These are phyloP conservation scores for Solanum hybrid DNA, from an alignment of 305 asterid genomes.

Conservation along the genomic window DNA sequence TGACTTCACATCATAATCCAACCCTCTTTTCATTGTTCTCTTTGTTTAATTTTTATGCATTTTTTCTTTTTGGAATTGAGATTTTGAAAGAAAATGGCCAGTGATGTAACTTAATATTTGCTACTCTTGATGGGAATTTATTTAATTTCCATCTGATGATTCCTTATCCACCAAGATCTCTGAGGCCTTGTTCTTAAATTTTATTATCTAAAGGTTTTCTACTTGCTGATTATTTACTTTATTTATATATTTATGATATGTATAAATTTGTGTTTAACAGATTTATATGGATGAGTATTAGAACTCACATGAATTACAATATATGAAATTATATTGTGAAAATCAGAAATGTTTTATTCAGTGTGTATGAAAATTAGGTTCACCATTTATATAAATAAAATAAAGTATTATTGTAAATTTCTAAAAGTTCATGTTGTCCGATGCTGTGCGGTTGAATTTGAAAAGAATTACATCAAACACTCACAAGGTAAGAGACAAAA, in stretches of 20 bases:
- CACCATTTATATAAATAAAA: background rate
- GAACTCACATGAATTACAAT: too few species aligned
- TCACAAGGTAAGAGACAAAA: too few species aligned
- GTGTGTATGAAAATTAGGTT: background rate
- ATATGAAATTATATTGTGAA: background rate
- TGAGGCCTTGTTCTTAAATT: conserved; percentile 26
- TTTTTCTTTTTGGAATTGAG: background rate
- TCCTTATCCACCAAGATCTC: conserved; percentile 70
- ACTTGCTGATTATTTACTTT: background rate
- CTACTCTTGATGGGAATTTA: conserved; percentile 61
- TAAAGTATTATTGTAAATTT: background rate
- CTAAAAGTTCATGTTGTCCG: background rate
- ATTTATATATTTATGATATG: too few species aligned
- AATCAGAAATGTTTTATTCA: background rate
- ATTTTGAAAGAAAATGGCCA: conserved; percentile 15
- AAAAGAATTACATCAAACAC: too few species aligned
- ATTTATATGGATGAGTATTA: too few species aligned
- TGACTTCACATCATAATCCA: conserved; percentile 28
- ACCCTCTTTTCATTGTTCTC: background rate
- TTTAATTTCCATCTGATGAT: conserved; percentile 30
- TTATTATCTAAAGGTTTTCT: background rate
- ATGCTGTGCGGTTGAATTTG: background rate
- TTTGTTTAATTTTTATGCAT: too few species aligned
- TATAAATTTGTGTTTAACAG: too few species aligned
- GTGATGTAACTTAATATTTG: conserved; percentile 54